phyloP scores from a whole-genome alignment of 2,329 filamentous ascomycete genomes.

The Hypocrella siamensis region DNA sequence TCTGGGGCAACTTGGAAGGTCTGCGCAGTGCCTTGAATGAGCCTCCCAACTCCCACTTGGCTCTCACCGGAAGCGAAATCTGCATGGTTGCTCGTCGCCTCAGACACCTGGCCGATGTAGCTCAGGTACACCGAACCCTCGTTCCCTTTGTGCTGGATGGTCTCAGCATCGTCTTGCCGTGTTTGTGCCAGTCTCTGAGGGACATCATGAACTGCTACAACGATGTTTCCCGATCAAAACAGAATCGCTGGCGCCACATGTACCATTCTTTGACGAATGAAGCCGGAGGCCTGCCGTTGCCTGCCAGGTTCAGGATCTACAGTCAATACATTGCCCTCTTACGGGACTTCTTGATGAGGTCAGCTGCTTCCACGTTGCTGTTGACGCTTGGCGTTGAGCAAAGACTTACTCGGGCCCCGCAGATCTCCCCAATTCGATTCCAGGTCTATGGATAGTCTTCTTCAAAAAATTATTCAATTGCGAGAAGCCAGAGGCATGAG shows the following conservation, averaged over 20 bases:
- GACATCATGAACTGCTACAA: slow-evolving; percentile 38
- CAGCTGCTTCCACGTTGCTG: no score
- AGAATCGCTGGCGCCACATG: slow-evolving; percentile 42
- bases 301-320: slow-evolving; percentile 38
- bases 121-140: slow-evolving; percentile 32
- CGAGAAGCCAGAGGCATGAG: slow-evolving; percentile 37
- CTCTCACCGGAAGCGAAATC: slow-evolving; percentile 31
- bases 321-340: slow-evolving; percentile 36
- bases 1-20: slow-evolving; percentile 30
- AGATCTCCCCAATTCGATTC: slow-evolving; percentile 36
- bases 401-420: no score
- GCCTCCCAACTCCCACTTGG: slow-evolving; percentile 29
- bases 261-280: slow-evolving; percentile 39
- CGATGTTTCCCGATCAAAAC: slow-evolving; percentile 28
- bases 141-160: slow-evolving; percentile 37
- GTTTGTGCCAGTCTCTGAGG: slow-evolving; percentile 32
- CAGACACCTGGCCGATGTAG: slow-evolving; percentile 37
- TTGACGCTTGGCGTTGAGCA: no score
- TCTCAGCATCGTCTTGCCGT: slow-evolving; percentile 40
- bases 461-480: slow-evolving; percentile 32
- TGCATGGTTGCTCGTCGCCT: slow-evolving; percentile 27
- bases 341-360: slow-evolving; percentile 36
- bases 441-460: slow-evolving; percentile 33
- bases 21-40: slow-evolving; percentile 29
- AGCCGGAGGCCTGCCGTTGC: slow-evolving; percentile 31